Evolutionary conservation across 345 rosid genomes (phyloP).

Genomic region (Rhodamnia argentea): DNA sequence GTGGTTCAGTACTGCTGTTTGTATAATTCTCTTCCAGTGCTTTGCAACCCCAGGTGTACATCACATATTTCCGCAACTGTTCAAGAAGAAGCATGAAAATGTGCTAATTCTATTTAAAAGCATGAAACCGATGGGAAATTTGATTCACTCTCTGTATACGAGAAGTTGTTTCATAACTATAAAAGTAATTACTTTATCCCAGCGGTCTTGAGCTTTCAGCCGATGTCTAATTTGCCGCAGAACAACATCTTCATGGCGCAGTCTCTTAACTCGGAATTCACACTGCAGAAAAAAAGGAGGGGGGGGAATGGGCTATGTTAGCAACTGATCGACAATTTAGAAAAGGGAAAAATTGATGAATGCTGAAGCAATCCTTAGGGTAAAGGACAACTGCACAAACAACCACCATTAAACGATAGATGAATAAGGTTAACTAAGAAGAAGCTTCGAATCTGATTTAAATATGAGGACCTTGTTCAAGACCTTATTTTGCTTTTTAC

Average conservation of each 20-base stretch:
- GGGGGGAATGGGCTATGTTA: background rate
- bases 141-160: background rate
- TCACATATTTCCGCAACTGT: slow-evolving; percentile 89
- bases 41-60: slow-evolving; percentile 68
- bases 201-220: slow-evolving; percentile 66
- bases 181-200: slow-evolving; percentile 64
- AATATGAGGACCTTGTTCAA: background rate
- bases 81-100: background rate
- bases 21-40: slow-evolving; percentile 28
- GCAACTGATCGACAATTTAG: background rate
- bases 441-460: background rate
- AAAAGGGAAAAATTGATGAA: background rate
- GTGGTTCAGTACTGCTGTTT: slow-evolving; percentile 9
- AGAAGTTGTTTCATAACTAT: background rate
- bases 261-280: slow-evolving; percentile 73
- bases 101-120: background rate
- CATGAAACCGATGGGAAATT: background rate
- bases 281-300: slow-evolving; percentile 34
- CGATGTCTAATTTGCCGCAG: slow-evolving; percentile 60
- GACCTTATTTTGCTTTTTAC: background rate
- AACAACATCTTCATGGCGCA: slow-evolving; percentile 68
- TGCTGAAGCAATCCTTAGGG: background rate
- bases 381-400: background rate
- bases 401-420: background rate
- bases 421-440: background rate